These are phyloP conservation scores for Cyclotella distinguenda DNA, from an alignment of 108 stramenopile species.

Conservation along the genomic window DNA sequence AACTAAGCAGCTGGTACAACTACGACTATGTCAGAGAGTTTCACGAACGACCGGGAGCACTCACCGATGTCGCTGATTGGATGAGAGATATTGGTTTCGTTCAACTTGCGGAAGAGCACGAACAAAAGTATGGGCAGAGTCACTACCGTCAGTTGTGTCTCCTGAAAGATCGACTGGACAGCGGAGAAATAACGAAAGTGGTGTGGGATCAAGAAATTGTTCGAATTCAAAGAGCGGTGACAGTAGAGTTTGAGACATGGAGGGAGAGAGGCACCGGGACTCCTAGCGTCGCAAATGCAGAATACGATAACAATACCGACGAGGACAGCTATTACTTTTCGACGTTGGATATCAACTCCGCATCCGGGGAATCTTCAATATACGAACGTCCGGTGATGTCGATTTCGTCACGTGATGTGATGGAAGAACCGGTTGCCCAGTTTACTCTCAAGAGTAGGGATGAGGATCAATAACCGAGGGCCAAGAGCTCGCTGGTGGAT, in stretches of 20 bases:
- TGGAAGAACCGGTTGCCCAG: conserved; percentile 38
- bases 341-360: conserved; percentile 27
- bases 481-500: not conserved
- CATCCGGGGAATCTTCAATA: conserved; percentile 16
- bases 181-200: conserved; percentile 37
- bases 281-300: conserved; percentile 25
- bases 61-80: conserved; percentile 56
- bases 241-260: conserved; percentile 41
- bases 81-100: conserved; percentile 69
- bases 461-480: conserved; percentile 9
- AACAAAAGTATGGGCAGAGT: conserved; percentile 74
- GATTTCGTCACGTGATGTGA: conserved; percentile 27
- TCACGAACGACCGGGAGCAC: conserved; percentile 54
- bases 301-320: conserved; percentile 39
- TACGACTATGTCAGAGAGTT: conserved; percentile 78
- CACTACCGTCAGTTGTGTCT: conserved; percentile 36
- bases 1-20: conserved; percentile 70
- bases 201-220: conserved; percentile 45
- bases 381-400: conserved; percentile 27
- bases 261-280: conserved; percentile 6
- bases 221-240: conserved; percentile 42
- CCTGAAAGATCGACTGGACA: conserved; percentile 37
- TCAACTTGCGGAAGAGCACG: conserved; percentile 79
- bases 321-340: conserved; percentile 45
- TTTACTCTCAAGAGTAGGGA: conserved; percentile 31